A percentile compares a stretch with the other conserved stretches of the same genome.
These are phyloP conservation scores for Colletotrichum phormii DNA, from an alignment of 2,329 filamentous ascomycete species.

Conservation along the genomic window DNA sequence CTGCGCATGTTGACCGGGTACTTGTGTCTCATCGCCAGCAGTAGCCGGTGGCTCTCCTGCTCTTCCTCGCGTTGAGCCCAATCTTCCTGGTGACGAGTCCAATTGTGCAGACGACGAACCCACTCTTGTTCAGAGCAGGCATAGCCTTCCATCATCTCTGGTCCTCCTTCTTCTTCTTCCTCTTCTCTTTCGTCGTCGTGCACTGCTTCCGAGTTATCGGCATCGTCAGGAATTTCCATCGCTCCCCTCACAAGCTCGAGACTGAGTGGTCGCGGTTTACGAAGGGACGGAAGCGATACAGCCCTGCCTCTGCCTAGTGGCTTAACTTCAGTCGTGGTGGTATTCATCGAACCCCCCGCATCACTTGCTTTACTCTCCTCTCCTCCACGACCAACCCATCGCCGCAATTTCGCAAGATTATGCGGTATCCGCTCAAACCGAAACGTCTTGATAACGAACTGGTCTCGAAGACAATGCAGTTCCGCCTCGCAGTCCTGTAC, in stretches of 20 bases:
- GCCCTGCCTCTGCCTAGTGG: neutral
- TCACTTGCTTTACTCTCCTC: neutral
- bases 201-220: neutral
- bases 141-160: neutral
- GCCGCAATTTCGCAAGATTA: neutral
- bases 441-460: neutral
- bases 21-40: constrained; percentile 12
- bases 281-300: neutral
- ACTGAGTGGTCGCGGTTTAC: neutral
- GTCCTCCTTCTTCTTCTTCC: neutral
- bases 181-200: neutral
- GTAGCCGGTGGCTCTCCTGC: constrained; percentile 5
- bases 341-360: too few species aligned
- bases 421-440: constrained; percentile 5
- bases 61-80: neutral
- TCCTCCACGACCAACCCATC: neutral
- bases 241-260: neutral
- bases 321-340: neutral
- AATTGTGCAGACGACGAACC: neutral
- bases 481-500: constrained; percentile 43
- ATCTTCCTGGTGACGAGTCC: neutral
- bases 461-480: constrained; percentile 6
- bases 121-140: neutral
- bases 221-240: too few species aligned
- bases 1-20: constrained; percentile 22